A percentile compares a stretch with the other conserved stretches of the same genome.
These are phyloP conservation scores for Aspergillus bertholletiae DNA, from an alignment of 495 filamentous ascomycete genomes.

Conservation along the genomic window DNA sequence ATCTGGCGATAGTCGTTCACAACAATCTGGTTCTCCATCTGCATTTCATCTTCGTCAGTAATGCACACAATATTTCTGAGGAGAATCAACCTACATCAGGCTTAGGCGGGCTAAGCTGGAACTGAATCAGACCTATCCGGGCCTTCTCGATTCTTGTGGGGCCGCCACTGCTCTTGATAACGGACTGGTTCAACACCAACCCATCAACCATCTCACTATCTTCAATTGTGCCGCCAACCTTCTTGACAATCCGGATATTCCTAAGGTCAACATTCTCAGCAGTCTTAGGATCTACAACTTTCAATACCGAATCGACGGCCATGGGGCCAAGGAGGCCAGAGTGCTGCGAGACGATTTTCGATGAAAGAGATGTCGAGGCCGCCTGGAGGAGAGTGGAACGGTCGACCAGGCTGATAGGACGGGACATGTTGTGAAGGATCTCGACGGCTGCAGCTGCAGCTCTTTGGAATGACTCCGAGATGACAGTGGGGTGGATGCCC, in stretches of 20 bases:
- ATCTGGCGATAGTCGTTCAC: conserved; percentile 99
- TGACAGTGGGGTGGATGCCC: conserved; percentile 95
- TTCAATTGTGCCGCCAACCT: conserved; percentile 96
- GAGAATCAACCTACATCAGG: conserved; percentile 71
- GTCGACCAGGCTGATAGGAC: conserved; percentile 86
- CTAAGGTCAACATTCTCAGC: conserved; percentile 95
- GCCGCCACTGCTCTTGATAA: conserved; percentile 90
- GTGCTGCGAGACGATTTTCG: conserved; percentile 97
- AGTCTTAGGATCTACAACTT: conserved; percentile 90
- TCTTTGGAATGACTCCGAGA: conserved; percentile 95
- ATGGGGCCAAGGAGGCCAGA: conserved; percentile 89
- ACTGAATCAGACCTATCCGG: conserved; percentile 93
- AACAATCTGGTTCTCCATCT: conserved; percentile 99
- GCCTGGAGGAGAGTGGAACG: conserved; percentile 89
- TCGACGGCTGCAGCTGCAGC: conserved; percentile 84
- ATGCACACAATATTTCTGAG: background rate
- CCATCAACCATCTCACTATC: conserved; percentile 98
- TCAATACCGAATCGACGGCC: conserved; percentile 93
- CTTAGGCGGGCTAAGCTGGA: conserved; percentile 96
- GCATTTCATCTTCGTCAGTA: conserved; percentile 11
- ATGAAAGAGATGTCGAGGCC: conserved; percentile 94
- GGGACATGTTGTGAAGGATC: conserved; percentile 91
- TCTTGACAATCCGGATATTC: conserved; percentile 96
- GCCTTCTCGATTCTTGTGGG: conserved; percentile 96
- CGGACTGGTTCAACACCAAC: conserved; percentile 84